Percentiles rank a stretch among this genome's conserved stretches.
Conservation (phyloP, 768 basidiomycete genomes). For the Holtermannia corniformis region DNA sequence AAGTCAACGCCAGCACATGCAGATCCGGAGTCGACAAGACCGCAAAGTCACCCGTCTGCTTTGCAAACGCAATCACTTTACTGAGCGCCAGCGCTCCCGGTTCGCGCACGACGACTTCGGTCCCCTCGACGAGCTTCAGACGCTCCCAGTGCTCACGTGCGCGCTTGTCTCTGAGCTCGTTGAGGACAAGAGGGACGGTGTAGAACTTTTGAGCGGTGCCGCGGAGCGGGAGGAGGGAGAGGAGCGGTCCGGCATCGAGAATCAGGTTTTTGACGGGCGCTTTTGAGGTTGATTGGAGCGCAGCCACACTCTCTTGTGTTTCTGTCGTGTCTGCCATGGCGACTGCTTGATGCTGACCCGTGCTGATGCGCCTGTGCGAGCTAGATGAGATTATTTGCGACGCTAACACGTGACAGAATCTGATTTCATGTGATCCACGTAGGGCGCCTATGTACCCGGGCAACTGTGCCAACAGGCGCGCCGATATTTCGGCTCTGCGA, state of each 20-base stretch:
- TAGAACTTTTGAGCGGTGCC: constrained; percentile 76
- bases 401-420: too few species aligned
- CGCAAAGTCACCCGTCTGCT: constrained; percentile 91
- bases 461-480: too few species aligned
- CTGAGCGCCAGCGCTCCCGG: constrained; percentile 51
- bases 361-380: too few species aligned
- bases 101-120: constrained; percentile 59
- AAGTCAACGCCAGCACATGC: constrained; percentile 78
- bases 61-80: constrained; percentile 72
- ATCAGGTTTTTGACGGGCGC: constrained; percentile 54
- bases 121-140: constrained; percentile 52
- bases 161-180: constrained; percentile 78
- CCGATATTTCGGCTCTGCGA: too few species aligned
- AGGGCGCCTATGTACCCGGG: too few species aligned
- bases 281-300: neutral
- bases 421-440: too few species aligned
- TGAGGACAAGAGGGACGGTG: constrained; percentile 81
- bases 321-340: neutral
- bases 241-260: constrained; percentile 85
- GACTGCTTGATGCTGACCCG: too few species aligned
- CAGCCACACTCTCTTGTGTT: neutral
- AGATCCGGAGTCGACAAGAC: constrained; percentile 87
- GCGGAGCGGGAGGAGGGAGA: constrained; percentile 72
- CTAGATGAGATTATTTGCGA: too few species aligned
- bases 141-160: constrained; percentile 60